phyloP scores from a whole-genome alignment of 2,329 filamentous ascomycete species.

The Falciphora oryzae region DNA sequence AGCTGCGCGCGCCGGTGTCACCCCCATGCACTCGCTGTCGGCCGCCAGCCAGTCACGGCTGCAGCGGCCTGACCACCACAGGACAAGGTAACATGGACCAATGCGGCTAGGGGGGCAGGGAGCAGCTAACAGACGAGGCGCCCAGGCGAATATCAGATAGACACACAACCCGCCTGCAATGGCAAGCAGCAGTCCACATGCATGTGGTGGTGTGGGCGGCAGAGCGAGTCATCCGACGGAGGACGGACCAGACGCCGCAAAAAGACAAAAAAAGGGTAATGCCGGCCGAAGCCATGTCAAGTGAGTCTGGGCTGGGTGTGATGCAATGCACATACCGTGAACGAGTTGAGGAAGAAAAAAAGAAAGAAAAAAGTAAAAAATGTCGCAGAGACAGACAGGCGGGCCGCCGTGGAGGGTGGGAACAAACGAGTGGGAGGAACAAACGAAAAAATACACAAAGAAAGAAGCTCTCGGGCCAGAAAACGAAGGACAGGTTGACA shows the following conservation, averaged over 20 bases:
- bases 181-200: neutral
- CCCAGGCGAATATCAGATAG: neutral
- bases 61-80: neutral
- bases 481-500: neutral
- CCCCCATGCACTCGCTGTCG: neutral
- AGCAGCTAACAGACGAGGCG: too few relatives aligned
- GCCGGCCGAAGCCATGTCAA: neutral
- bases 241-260: neutral
- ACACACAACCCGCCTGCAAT: neutral
- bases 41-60: neutral
- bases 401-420: too few relatives aligned
- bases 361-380: constrained; percentile 4
- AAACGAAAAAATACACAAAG: neutral
- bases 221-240: neutral
- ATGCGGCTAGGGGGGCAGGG: neutral
- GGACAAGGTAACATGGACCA: neutral
- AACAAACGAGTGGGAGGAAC: neutral
- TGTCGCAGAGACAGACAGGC: neutral
- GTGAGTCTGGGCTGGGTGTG: neutral
- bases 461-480: neutral
- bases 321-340: neutral
- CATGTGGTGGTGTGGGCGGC: neutral
- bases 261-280: neutral
- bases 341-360: neutral
- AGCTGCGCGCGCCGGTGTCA: neutral